Conservation (phyloP, 2,329 filamentous ascomycete genomes). For the Blumeria hordei region DNA sequence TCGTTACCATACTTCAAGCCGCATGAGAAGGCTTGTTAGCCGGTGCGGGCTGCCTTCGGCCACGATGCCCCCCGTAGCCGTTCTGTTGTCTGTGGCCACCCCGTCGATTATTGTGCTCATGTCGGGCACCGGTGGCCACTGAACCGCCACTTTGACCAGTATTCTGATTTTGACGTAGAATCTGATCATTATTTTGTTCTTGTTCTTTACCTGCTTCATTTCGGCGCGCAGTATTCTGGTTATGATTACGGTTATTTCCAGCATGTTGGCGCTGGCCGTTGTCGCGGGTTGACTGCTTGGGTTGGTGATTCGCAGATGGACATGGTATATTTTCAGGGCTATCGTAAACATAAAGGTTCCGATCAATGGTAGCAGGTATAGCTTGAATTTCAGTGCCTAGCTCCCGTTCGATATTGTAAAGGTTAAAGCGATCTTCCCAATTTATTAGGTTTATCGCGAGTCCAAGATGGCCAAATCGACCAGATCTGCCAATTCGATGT, state of each 20-base stretch:
- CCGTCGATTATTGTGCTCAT: constrained; percentile 8
- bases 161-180: constrained; percentile 10
- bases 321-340: constrained; percentile 85
- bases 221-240: constrained; percentile 9
- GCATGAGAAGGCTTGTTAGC: constrained; percentile 5
- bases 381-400: constrained; percentile 91
- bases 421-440: constrained; percentile 96
- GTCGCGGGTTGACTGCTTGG: constrained; percentile 7
- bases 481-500: constrained; percentile 92
- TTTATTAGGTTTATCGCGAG: constrained; percentile 98
- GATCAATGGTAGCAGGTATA: constrained; percentile 88
- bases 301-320: constrained; percentile 33
- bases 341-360: constrained; percentile 95
- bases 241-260: constrained; percentile 8
- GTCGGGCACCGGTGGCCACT: constrained; percentile 10
- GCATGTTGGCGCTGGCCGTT: constrained; percentile 6
- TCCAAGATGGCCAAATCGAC: constrained; percentile 89
- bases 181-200: constrained; percentile 10
- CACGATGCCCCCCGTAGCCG: constrained; percentile 11
- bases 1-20: background rate
- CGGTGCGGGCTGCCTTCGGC: constrained; percentile 8
- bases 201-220: constrained; percentile 9
- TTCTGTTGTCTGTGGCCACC: constrained; percentile 13
- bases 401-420: constrained; percentile 96
- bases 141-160: constrained; percentile 3